These are phyloP conservation scores for Lachnellula subtilissima DNA, from an alignment of 2,329 filamentous ascomycete species.

Conservation along the genomic window DNA sequence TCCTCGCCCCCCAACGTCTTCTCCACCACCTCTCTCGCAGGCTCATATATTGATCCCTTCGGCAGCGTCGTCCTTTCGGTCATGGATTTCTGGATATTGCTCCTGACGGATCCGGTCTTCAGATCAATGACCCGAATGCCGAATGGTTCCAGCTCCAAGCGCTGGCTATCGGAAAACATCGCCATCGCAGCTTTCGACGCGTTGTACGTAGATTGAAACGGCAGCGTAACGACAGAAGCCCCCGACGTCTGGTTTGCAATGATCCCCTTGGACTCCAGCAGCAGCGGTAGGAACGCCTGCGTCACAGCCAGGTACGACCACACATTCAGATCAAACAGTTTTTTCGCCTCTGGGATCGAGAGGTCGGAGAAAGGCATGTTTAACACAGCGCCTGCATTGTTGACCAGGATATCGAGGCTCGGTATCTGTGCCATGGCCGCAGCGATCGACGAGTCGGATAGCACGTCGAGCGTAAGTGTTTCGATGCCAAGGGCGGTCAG, in stretches of 20 bases:
- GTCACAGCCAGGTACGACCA: conserved; percentile 31
- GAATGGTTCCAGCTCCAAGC: conserved; percentile 18
- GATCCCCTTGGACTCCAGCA: conserved; percentile 31
- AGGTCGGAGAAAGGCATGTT: conserved; percentile 32
- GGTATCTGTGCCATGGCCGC: conserved; percentile 29
- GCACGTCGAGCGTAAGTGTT: conserved; percentile 37
- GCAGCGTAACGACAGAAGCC: conserved; percentile 1
- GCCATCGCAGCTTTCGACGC: conserved; percentile 20
- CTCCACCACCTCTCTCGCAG: conserved; percentile 12
- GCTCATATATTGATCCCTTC: conserved; percentile 10
- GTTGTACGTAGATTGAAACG: conserved; percentile 16
- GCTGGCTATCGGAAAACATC: conserved; percentile 16
- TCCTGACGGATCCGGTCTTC: conserved; percentile 14
- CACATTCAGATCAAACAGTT: conserved; percentile 32
- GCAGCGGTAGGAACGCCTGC: conserved; percentile 31
- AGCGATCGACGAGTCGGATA: conserved; percentile 31
- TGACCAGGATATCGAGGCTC: conserved; percentile 37
- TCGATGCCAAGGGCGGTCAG: conserved; percentile 25
- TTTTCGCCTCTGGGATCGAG: conserved; percentile 26
- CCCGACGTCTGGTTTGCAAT: conserved; percentile 43
- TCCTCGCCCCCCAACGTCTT: conserved; percentile 4
- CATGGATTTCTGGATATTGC: conserved; percentile 3
- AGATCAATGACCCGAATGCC: conserved; percentile 21
- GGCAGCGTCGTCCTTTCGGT: background rate
- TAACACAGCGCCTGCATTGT: conserved; percentile 39